These are phyloP conservation scores for Eucalyptus sp. DNA, from an alignment of 345 rosid genomes.

Conservation along the genomic window DNA sequence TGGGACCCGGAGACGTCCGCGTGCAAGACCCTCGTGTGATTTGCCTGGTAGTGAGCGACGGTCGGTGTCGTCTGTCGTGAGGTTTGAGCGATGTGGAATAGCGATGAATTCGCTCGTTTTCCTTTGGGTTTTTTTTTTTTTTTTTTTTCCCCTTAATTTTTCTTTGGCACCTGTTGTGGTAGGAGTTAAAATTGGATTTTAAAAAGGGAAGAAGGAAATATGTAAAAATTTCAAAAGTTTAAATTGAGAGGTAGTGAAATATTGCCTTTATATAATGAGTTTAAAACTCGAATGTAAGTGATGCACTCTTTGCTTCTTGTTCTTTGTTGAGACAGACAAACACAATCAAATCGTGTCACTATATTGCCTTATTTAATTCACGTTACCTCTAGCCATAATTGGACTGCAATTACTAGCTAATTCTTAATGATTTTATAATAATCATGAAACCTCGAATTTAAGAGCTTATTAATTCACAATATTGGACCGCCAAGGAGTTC, in stretches of 20 bases:
- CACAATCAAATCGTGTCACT: background rate
- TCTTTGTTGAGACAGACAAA: too few relatives aligned
- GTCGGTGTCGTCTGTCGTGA: background rate
- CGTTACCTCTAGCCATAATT: too few relatives aligned
- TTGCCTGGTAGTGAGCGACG: background rate
- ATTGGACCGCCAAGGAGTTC: too few relatives aligned
- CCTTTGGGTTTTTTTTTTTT: accelerated
- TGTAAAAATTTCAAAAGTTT: background rate
- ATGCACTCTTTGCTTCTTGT: background rate
- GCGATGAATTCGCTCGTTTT: background rate
- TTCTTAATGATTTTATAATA: too few relatives aligned
- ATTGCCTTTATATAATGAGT: background rate
- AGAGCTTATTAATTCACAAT: too few relatives aligned
- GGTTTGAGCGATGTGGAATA: background rate
- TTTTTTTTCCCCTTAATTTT: accelerated
- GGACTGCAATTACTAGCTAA: too few relatives aligned
- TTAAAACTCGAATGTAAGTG: too few relatives aligned
- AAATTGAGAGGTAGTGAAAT: background rate
- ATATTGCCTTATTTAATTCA: background rate
- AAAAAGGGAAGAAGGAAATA: background rate
- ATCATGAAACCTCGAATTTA: too few relatives aligned
- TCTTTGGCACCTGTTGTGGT: background rate
- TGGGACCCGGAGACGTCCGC: background rate
- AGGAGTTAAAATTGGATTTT: background rate
- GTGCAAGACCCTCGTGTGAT: slow-evolving; percentile 1